These are phyloP conservation scores for Thinopyrum elongatum DNA, from an alignment of 176 grass and related monocot species.

Conservation along the genomic window DNA sequence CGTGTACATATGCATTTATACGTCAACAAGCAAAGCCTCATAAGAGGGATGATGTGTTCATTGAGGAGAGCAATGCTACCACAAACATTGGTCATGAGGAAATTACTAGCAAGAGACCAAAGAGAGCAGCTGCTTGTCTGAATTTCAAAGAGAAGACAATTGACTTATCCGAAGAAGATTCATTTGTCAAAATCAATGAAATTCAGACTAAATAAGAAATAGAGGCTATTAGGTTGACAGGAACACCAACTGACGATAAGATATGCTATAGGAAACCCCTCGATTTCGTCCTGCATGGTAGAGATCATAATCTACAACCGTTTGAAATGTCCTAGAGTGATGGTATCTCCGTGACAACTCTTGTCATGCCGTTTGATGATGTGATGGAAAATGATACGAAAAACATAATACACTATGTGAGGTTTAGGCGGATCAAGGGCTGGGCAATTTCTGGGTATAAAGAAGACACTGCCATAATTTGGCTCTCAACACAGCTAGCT, in stretches of 20 bases:
- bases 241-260: conserved; percentile 52
- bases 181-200: conserved; percentile 52
- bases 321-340: conserved; percentile 89
- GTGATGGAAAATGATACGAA: conserved; percentile 61
- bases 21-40: conserved; percentile 1
- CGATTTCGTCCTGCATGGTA: conserved; percentile 77
- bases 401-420: conserved; percentile 73
- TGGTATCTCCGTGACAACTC: conserved; percentile 69
- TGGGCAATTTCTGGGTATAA: conserved; percentile 60
- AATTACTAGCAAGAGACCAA: conserved; percentile 41
- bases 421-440: conserved; percentile 81
- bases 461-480: too few species aligned
- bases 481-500: too few species aligned
- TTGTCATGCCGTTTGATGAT: conserved; percentile 92
- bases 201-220: conserved; percentile 55
- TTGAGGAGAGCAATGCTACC: neutral
- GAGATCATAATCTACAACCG: conserved; percentile 65
- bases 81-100: conserved; percentile 35
- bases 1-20: too few species aligned
- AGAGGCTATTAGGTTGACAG: conserved; percentile 74
- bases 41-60: neutral
- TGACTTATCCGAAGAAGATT: conserved; percentile 55
- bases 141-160: conserved; percentile 72
- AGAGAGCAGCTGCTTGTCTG: conserved; percentile 64
- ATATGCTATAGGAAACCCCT: conserved; percentile 64